These are phyloP conservation scores for Coemansia aciculifera DNA, from an alignment of 192 early-diverging fungal genomes.

Conservation along the genomic window DNA sequence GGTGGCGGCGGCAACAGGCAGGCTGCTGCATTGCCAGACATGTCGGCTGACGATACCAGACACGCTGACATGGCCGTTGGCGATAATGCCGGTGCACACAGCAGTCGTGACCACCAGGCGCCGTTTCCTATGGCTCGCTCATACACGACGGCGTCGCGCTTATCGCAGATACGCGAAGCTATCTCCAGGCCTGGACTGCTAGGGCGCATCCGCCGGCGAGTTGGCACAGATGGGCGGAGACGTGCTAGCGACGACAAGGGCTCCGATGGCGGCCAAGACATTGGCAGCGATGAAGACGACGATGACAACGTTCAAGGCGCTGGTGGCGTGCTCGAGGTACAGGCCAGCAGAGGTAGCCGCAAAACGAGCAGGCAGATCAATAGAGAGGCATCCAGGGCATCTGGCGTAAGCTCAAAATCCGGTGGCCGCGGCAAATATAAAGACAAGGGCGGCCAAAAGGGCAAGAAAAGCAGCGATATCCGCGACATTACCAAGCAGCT, in stretches of 20 bases:
- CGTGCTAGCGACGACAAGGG: neutral
- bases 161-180: conserved; percentile 34
- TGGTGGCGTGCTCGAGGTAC: neutral
- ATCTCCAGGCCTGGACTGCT: conserved; percentile 8
- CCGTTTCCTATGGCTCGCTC: conserved; percentile 30
- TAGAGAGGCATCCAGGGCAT: neutral
- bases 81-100: neutral
- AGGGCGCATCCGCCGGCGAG: conserved; percentile 25
- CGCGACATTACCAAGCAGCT: conserved; percentile 41
- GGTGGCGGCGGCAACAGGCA: neutral
- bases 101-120: neutral
- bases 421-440: neutral
- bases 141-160: conserved; percentile 36
- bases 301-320: neutral
- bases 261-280: neutral
- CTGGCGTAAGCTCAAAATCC: conserved; percentile 3
- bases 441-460: neutral
- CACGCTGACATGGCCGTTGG: neutral
- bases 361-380: neutral
- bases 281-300: neutral
- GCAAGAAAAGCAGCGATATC: neutral
- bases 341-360: neutral
- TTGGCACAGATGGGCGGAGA: neutral
- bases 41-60: neutral
- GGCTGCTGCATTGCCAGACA: neutral